Evolutionary conservation across 2,329 filamentous ascomycete species (phyloP).

Genomic region (Knoxdaviesia capensis): DNA sequence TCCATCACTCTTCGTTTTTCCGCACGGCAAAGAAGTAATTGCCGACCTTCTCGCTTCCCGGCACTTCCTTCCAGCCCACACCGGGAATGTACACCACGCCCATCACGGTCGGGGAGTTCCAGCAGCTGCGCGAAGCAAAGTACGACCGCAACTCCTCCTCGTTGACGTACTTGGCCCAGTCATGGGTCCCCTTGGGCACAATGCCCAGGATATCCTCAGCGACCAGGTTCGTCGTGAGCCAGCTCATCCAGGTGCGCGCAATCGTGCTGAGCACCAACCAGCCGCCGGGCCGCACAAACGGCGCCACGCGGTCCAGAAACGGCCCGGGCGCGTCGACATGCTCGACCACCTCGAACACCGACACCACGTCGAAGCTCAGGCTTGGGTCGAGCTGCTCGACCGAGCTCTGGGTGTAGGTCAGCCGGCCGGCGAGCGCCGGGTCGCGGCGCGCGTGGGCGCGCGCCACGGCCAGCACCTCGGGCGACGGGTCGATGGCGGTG

Average conservation of each 20-base stretch:
- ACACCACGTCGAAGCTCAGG: constrained; percentile 56
- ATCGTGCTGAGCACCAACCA: constrained; percentile 92
- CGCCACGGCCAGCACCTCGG: constrained; percentile 55
- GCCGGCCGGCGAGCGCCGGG: constrained; percentile 39
- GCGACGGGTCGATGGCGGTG: constrained; percentile 59
- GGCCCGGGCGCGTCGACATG: constrained; percentile 60
- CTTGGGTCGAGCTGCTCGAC: constrained; percentile 45
- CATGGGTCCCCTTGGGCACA: constrained; percentile 82
- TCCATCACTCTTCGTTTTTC: constrained; percentile 10
- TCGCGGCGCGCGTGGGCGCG: constrained; percentile 55
- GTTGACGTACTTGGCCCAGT: constrained; percentile 93
- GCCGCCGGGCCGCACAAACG: constrained; percentile 71
- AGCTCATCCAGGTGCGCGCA: constrained; percentile 71
- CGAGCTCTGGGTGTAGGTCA: constrained; percentile 56
- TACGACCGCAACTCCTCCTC: constrained; percentile 49
- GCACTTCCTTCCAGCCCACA: constrained; percentile 70
- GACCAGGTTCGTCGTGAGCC: constrained; percentile 78
- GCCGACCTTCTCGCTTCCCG: constrained; percentile 64
- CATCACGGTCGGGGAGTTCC: constrained; percentile 42
- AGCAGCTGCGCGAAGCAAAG: constrained; percentile 31
- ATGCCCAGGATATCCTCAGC: constrained; percentile 77
- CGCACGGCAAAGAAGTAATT: constrained; percentile 93
- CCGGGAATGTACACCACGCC: constrained; percentile 85
- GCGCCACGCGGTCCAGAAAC: constrained; percentile 52
- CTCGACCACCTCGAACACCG: constrained; percentile 86